These are phyloP conservation scores for Candida maris DNA, from an alignment of 805 yeast genomes.

Conservation along the genomic window DNA sequence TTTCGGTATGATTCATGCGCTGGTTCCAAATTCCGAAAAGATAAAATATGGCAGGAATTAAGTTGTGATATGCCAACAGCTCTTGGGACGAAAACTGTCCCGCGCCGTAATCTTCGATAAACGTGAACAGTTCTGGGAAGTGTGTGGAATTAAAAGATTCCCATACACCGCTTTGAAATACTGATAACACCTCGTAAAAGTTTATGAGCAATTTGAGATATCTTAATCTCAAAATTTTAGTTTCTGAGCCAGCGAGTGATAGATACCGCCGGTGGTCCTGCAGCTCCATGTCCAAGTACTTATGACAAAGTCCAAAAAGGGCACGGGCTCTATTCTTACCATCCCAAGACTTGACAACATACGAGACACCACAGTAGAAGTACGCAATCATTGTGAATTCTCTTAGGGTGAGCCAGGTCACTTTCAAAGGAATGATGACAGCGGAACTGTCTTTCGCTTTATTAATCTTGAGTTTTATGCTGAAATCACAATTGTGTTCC, in stretches of 20 bases:
- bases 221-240: slow-evolving; percentile 27
- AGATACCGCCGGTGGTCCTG: slow-evolving; percentile 2
- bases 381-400: slow-evolving; percentile 41
- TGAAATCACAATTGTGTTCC: slow-evolving; percentile 8
- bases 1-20: slow-evolving; percentile 31
- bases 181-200: slow-evolving; percentile 37
- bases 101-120: slow-evolving; percentile 35
- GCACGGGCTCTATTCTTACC: slow-evolving; percentile 33
- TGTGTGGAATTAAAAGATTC: slow-evolving; percentile 3
- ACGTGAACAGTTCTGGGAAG: slow-evolving; percentile 20
- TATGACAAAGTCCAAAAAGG: slow-evolving; percentile 36
- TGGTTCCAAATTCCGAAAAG: slow-evolving; percentile 41
- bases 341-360: slow-evolving; percentile 35
- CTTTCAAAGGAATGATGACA: slow-evolving; percentile 22
- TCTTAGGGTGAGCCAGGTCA: slow-evolving; percentile 41
- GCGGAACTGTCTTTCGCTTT: neutral
- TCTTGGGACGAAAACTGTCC: slow-evolving; percentile 39
- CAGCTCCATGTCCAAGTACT: slow-evolving; percentile 31
- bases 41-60: slow-evolving; percentile 38
- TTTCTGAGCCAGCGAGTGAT: slow-evolving; percentile 23
- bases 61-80: slow-evolving; percentile 31
- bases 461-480: slow-evolving; percentile 2
- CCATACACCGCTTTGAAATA: slow-evolving; percentile 26
- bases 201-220: slow-evolving; percentile 30
- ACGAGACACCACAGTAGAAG: slow-evolving; percentile 40